Base-by-base conservation (phyloP, 768 basidiomycete species). In the Cyclocybe cylindracea region DNA sequence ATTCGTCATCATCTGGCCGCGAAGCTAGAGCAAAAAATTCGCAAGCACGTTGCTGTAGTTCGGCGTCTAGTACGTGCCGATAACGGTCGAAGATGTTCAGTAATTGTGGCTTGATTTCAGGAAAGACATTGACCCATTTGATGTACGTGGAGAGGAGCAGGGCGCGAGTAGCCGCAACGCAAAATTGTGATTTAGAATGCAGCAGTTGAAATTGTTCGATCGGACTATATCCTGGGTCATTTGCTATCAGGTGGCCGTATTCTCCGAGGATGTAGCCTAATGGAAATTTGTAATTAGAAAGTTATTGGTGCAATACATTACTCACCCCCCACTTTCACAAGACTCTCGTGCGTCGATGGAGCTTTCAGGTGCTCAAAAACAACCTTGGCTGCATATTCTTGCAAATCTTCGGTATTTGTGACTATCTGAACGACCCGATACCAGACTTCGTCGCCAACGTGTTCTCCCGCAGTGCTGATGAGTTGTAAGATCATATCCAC, bases 81-180 rank as follows among this genome's bases (percentile, higher is more conserved):
- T 97, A 98, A 11, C 94, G 91, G 61, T 98, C 94, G 61, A 99
- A 97, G 61, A 98, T 93, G 67, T 87, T 90, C 66, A 98, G 62
- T 29, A 99, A 83, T 59, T 98, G 94, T 6, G 87, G 81, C 61
- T 95, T 97, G 72, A 99, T 97, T 69, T 99, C 97, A 14, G 97
- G 97, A 70, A 98, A 99, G 50, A 99, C 91, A 66, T 99, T 99
- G 57, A 97, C 94, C 96, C 96, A 98, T 81, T 99, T 99, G 75
- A 98, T 88, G 67, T 99, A 99, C 1, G 97, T 98, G 9, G 97
- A 96, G 34, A 99, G 78, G 24, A 99, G 83, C 31, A 99, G 78
- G 0, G 95, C 89, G 33, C 96, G 85, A 7, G 97, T 98, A 31
- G 94, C 75, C 4, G 95, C 94, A 35, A 90, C 81, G 65, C 95